phyloP scores from a whole-genome alignment of 2,329 filamentous ascomycete species.

The Trichoderma harzianum region DNA sequence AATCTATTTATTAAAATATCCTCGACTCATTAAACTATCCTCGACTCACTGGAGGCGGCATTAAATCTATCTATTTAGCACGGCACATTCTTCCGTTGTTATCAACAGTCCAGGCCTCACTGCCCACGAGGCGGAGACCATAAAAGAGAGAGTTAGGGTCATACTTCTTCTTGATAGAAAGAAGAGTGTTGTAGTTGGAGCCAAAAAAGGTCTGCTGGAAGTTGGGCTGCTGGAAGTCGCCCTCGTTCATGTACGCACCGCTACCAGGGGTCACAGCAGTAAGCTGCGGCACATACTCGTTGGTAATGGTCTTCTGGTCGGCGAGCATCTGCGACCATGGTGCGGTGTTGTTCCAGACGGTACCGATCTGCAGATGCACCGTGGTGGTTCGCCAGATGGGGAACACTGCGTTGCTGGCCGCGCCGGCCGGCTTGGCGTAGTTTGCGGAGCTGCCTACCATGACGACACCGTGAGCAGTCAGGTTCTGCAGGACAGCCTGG shows the following conservation, averaged over 20 bases:
- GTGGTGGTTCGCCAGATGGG: conserved; percentile 40
- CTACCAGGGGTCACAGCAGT: conserved; percentile 34
- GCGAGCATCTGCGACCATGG: conserved; percentile 29
- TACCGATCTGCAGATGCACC: conserved; percentile 28
- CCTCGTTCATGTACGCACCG: conserved; percentile 51
- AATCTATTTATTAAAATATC: neutral
- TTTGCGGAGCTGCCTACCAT: conserved; percentile 19
- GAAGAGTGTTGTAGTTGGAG: conserved; percentile 40
- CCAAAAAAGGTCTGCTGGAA: conserved; percentile 48
- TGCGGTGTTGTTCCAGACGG: conserved; percentile 27
- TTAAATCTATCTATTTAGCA: neutral
- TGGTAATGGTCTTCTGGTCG: conserved; percentile 30
- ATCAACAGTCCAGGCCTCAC: conserved; percentile 44
- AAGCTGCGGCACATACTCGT: conserved; percentile 26
- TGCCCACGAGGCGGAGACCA: conserved; percentile 48
- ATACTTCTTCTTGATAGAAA: conserved; percentile 46
- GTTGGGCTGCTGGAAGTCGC: conserved; percentile 44
- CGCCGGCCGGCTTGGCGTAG: conserved; percentile 11
- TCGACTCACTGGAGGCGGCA: neutral
- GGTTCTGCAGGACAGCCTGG: conserved; percentile 27
- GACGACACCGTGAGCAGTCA: conserved; percentile 29
- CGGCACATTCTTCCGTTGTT: conserved; percentile 25
- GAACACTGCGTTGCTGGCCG: conserved; percentile 34
- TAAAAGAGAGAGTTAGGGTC: conserved; percentile 48
- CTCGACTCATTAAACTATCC: neutral